Base-by-base conservation (phyloP, 1,284 basidiomycete genomes). In the Apiotrichum brassicae region DNA sequence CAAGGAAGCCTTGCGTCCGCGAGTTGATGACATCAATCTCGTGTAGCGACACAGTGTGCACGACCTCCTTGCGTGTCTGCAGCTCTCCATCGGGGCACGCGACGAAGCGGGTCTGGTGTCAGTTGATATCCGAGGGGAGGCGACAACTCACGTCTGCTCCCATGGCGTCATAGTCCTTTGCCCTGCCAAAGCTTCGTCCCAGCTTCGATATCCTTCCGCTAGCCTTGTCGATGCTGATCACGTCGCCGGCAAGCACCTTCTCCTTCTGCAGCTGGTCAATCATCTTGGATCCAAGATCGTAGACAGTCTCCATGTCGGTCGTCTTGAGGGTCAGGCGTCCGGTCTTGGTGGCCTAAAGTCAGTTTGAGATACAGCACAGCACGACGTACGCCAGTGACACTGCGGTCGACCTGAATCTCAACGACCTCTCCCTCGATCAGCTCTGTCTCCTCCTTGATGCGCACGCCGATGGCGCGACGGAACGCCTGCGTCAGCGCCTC, bases 11-110 rank as follows among this genome's bases (percentile, higher is more conserved):
- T 77, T 98, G 95, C 20, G 94, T 97, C 44, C 94, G 81, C 60
- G 88, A 93, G 78, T 98, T 98, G 79, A 98, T 97, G 46, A 97
- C 94, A 66, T 98, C 95, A 63, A 98, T 98, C 76, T 98, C 95
- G 74, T 97, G 95, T 24, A 98, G 77, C 2, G 92, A 93, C 11
- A 98, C 93, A 0, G 92, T 97, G 73, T 98, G 94, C 6, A 93
- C 87, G 34, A 97, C 87, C 75, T 97, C 91, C 76, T 90, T 92
- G 58, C 93, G 84, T 62, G 91, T 93, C 77, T 98, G 94, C 50
- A 98, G 83, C 76, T 98, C 94, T 51, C 94, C 94, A 61, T 97
- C 92, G 11, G 94, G 94, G 70, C 91, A 95, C 77, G 94, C 90
- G 3, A 98, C 91, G 63, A 97, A 97, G 76, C 87, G 92, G 43